Conservation (phyloP, 1,139 yeast species). For the Yamadazyma songkhlaensis region DNA sequence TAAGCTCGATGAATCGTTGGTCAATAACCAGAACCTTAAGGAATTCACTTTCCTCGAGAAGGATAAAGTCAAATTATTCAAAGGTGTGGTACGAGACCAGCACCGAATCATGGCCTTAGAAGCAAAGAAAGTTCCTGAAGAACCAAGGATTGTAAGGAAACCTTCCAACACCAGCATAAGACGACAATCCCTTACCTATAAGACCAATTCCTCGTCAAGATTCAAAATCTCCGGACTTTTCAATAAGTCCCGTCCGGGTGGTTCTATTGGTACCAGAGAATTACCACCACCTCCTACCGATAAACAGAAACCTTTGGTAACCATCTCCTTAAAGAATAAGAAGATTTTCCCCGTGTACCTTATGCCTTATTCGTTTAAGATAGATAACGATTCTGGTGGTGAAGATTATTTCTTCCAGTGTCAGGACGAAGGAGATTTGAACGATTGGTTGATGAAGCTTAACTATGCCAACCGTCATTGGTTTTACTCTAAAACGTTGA, state of each 20-base stretch:
- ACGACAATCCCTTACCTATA: slow-evolving; percentile 43
- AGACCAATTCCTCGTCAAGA: slow-evolving; percentile 38
- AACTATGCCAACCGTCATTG: slow-evolving; percentile 54
- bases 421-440: slow-evolving; percentile 56
- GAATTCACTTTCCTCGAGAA: slow-evolving; percentile 28
- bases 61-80: slow-evolving; percentile 29
- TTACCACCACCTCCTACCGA: slow-evolving; percentile 52
- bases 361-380: slow-evolving; percentile 56
- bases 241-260: slow-evolving; percentile 37
- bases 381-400: slow-evolving; percentile 46
- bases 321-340: slow-evolving; percentile 52
- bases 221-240: slow-evolving; percentile 46
- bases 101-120: slow-evolving; percentile 32
- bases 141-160: slow-evolving; percentile 24
- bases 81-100: slow-evolving; percentile 32
- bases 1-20: slow-evolving; percentile 38
- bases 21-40: slow-evolving; percentile 24
- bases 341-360: slow-evolving; percentile 56
- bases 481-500: slow-evolving; percentile 47
- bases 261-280: slow-evolving; percentile 47
- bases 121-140: slow-evolving; percentile 7
- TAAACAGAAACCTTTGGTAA: slow-evolving; percentile 54
- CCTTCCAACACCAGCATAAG: slow-evolving; percentile 31
- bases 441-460: slow-evolving; percentile 67
- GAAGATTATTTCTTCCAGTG: slow-evolving; percentile 73